Evolutionary conservation across 495 filamentous ascomycete genomes (phyloP), one percentile per base, ranked within the genome.

Genomic region (Neurospora sp.): DNA sequence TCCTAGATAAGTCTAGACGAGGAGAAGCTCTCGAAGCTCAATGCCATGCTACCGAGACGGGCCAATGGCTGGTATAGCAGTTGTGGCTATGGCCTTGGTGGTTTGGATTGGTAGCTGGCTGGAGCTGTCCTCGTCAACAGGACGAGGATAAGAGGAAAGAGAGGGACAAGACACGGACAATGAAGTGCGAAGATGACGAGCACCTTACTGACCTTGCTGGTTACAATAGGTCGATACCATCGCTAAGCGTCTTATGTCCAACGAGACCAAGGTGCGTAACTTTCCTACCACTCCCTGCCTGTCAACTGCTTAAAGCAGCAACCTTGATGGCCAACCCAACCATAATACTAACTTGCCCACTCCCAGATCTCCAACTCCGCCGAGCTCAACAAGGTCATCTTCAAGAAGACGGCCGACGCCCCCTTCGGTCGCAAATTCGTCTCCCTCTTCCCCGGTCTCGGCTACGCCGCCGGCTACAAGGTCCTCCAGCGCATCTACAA

Each of bases 211-310:
- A 78, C 81, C 23, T n/a, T 81, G 73, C 27, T n/a, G 37, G 16
- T n/a, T 8, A 62, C n/a, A 9, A 77, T 80, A 96, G 93, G 93
- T 99, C 83, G 96, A 99, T 82, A 99, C 96, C 54, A 97, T 93
- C 73, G 94, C 96, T 69, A 99, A 99, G 87, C 93, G 96, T 69
- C 90, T 99, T 84, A 99, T 99, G 96, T 97, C 94, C 90, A 98
- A 99, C 82, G 91, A 97, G 79, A 88, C 88, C 77, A 89, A 86
- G 83, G 92, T 93, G 39, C 73, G 76, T 72, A 37, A 38, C 40
- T 35, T 14, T 16, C 2, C 41, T 42, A 18, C 35, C 35, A 35
- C 35, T 35, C 35, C 35, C 35, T 35, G 35, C 35, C 35, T 35
- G 35, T 35, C 35, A 35, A 35, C 35, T 35, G 35, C 35, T 35